Conservation (phyloP, 78 protist genomes). For the Anaeramoeba flamelloides region DNA sequence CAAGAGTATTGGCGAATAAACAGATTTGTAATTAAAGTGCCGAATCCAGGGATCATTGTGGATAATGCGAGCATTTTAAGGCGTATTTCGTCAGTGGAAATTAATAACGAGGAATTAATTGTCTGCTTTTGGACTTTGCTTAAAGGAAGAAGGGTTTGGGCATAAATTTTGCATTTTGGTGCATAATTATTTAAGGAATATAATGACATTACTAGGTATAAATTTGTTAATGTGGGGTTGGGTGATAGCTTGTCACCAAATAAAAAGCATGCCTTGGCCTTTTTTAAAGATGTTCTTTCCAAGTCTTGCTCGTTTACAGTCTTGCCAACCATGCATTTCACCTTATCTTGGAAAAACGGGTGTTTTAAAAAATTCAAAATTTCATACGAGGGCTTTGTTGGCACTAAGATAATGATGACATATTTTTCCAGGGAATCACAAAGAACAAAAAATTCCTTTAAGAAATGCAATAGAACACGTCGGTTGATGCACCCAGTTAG, state of each 20-base stretch:
- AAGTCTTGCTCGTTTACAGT: background rate
- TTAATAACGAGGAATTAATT: too few relatives aligned
- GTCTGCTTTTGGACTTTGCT: too few relatives aligned
- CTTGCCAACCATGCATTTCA: background rate
- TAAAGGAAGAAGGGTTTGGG: too few relatives aligned
- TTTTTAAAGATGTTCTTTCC: background rate
- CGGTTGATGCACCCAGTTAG: background rate
- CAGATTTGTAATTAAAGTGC: background rate
- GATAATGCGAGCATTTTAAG: too few relatives aligned
- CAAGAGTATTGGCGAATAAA: too few relatives aligned
- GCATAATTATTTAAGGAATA: too few relatives aligned
- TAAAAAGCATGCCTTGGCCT: background rate
- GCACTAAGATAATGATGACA: background rate
- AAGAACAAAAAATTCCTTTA: background rate
- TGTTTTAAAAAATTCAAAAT: background rate
- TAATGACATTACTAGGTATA: background rate
- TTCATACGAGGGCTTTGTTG: background rate
- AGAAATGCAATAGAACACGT: background rate
- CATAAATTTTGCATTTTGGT: too few relatives aligned
- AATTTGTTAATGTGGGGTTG: background rate
- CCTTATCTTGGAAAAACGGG: background rate
- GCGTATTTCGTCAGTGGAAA: too few relatives aligned
- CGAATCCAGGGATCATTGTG: background rate
- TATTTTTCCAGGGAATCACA: background rate
- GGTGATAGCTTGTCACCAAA: background rate